A percentile compares a stretch with the other conserved stretches of the same genome.
Evolutionary conservation across 2,329 filamentous ascomycete genomes (phyloP).

Genomic region (Tothia fuscella): DNA sequence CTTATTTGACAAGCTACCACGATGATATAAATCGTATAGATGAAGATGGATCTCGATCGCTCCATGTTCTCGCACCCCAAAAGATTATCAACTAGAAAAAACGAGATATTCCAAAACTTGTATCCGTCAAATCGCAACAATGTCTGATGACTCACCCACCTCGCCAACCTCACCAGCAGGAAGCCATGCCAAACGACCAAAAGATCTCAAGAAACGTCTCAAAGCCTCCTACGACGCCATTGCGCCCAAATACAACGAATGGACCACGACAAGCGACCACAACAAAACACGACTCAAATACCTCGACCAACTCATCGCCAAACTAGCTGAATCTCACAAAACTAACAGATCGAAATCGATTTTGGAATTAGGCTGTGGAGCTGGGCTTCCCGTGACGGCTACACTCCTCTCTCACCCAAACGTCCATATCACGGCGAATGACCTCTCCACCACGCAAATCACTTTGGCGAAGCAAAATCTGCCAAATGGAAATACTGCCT

Average conservation of each 20-base stretch:
- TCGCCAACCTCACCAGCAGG: too few relatives aligned
- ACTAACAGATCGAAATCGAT: not conserved
- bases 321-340: not conserved
- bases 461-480: conserved; percentile 21
- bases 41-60: too few relatives aligned
- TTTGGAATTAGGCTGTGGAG: conserved; percentile 14
- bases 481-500: not conserved
- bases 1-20: too few relatives aligned
- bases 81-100: too few relatives aligned
- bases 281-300: not conserved
- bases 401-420: conserved; percentile 15
- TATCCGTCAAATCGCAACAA: too few relatives aligned
- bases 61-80: too few relatives aligned
- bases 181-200: not conserved
- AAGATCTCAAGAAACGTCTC: conserved; percentile 5
- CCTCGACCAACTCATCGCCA: conserved; percentile 4
- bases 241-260: conserved; percentile 7
- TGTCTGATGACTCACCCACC: too few relatives aligned
- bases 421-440: conserved; percentile 28
- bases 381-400: conserved; percentile 20
- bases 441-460: conserved; percentile 31
- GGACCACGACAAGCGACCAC: conserved; percentile 6
- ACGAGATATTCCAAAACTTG: too few relatives aligned
- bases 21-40: too few relatives aligned
- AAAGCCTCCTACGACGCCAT: conserved; percentile 6